These are phyloP conservation scores for Populus tremula DNA, from an alignment of 345 rosid genomes.

Conservation along the genomic window DNA sequence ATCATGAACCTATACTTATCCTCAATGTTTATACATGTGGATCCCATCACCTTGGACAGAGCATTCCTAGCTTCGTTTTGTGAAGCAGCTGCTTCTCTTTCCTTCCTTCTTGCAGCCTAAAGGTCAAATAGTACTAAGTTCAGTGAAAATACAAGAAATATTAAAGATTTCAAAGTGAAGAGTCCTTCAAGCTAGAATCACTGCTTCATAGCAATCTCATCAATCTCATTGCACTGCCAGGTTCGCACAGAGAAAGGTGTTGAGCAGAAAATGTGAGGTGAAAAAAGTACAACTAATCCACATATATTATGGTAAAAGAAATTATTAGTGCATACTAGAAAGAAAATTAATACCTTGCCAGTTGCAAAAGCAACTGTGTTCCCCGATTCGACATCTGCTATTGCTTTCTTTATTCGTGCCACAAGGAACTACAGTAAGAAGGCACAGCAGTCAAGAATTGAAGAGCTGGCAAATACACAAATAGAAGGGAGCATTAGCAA, in stretches of 20 bases:
- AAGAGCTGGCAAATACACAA: background rate
- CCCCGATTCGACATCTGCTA: slow-evolving; percentile 37
- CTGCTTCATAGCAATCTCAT: background rate
- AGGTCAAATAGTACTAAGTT: background rate
- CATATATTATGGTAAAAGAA: background rate
- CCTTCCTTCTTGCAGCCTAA: slow-evolving; percentile 41
- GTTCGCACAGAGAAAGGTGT: background rate
- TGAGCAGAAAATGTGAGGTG: background rate
- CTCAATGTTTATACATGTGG: slow-evolving; percentile 32
- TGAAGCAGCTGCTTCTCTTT: slow-evolving; percentile 36
- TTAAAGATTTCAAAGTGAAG: background rate
- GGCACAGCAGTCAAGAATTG: background rate
- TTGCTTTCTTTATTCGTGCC: slow-evolving; percentile 37
- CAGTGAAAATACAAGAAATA: background rate
- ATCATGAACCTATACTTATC: slow-evolving; percentile 43
- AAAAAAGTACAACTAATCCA: background rate
- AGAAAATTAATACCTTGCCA: slow-evolving; percentile 35
- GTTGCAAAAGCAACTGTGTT: slow-evolving; percentile 34
- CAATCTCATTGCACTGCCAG: background rate
- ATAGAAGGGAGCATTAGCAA: background rate
- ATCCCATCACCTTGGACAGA: slow-evolving; percentile 22
- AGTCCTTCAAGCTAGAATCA: background rate
- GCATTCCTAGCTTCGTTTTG: slow-evolving; percentile 30
- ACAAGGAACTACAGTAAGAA: slow-evolving; percentile 27
- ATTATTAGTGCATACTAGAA: background rate